These are phyloP conservation scores for Coemansia furcata DNA, from an alignment of 192 early-diverging fungal species.

Conservation along the genomic window DNA sequence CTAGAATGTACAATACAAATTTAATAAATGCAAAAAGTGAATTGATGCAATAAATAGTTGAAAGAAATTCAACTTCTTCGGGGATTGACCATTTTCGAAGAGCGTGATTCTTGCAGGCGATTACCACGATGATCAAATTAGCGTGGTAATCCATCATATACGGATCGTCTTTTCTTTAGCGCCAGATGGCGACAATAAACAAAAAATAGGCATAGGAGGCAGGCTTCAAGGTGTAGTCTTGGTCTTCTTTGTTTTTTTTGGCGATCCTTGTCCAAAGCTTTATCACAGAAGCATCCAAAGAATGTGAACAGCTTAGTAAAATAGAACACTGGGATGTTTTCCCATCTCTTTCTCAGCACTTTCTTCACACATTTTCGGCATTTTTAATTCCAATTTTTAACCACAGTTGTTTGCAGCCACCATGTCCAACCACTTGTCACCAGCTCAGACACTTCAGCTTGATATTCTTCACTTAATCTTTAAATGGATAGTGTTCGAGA, in stretches of 20 bases:
- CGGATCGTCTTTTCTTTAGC: no score
- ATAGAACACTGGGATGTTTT: neutral
- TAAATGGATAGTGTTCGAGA: neutral
- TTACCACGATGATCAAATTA: no score
- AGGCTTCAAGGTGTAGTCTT: no score
- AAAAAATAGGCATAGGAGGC: no score
- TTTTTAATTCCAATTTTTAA: neutral
- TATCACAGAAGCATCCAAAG: neutral
- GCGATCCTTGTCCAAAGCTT: neutral
- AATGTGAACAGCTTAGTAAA: neutral
- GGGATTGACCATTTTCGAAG: no score
- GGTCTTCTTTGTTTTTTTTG: no score
- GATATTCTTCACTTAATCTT: neutral
- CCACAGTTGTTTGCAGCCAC: neutral
- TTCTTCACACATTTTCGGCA: neutral
- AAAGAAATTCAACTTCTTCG: no score
- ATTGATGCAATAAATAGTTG: neutral
- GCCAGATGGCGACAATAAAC: no score
- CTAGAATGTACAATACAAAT: neutral
- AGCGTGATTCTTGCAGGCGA: no score
- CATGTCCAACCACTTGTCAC: neutral
- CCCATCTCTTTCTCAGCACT: no score
- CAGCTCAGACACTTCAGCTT: neutral
- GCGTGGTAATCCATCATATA: no score
- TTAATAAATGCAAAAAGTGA: neutral